Percentiles rank a stretch among this genome's conserved stretches.
Conservation (phyloP, 78 protist genomes). For the Dictyostelium discoideum region DNA sequence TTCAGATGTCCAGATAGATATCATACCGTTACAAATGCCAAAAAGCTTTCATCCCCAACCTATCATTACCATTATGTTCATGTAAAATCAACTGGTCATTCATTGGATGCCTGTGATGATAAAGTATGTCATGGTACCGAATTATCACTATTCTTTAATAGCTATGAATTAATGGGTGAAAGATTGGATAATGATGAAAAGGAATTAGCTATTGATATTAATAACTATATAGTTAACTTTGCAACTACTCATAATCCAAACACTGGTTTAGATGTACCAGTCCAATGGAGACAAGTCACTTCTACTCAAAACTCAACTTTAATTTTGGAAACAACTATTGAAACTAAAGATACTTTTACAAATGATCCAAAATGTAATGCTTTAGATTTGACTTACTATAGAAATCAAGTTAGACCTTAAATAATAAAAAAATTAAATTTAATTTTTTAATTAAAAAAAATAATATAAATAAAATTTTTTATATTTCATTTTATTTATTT, state of each 20-base stretch:
- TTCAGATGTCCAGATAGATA: conserved; percentile 35
- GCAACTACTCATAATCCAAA: conserved; percentile 36
- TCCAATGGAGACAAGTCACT: not conserved
- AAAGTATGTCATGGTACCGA: conserved; percentile 74
- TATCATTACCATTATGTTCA: conserved; percentile 35
- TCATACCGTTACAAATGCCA: not conserved
- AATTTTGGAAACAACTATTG: not conserved
- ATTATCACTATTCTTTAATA: conserved; percentile 30
- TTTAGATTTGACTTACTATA: not conserved
- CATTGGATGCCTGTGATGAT: conserved; percentile 9
- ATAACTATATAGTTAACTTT: conserved; percentile 43
- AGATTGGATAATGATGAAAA: not conserved
- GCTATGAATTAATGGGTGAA: not conserved
- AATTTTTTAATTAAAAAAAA: too few species aligned
- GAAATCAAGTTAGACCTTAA: not conserved
- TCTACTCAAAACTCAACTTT: not conserved
- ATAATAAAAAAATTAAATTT: too few species aligned
- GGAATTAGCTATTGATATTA: not conserved
- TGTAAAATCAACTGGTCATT: conserved; percentile 12
- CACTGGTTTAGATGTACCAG: conserved; percentile 9
- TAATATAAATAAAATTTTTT: too few species aligned
- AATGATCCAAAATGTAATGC: not conserved
- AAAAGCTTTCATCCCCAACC: not conserved
- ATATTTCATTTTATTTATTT: too few species aligned
- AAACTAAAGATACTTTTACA: not conserved